phyloP scores from a whole-genome alignment of 768 basidiomycete genomes.

The Leccinum disarticulatum region DNA sequence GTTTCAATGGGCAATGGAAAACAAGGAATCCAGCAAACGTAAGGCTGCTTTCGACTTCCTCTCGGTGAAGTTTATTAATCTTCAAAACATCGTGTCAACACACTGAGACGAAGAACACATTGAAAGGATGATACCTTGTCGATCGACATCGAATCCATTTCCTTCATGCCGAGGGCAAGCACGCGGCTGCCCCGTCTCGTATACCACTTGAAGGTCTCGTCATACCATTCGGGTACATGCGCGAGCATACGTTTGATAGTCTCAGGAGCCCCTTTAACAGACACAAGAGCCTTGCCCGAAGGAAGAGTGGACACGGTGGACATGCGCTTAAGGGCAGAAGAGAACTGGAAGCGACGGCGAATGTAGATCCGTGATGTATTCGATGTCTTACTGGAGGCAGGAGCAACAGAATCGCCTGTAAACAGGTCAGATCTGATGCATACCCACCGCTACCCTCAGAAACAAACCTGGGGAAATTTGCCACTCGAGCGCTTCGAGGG shows the following conservation, averaged over 20 bases:
- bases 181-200: slow-evolving; percentile 93
- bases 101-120: not conserved
- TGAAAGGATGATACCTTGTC: slow-evolving; percentile 61
- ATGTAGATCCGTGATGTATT: slow-evolving; percentile 67
- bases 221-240: slow-evolving; percentile 74
- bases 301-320: slow-evolving; percentile 77
- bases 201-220: slow-evolving; percentile 93
- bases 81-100: slow-evolving; percentile 28
- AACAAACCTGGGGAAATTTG: slow-evolving; percentile 62
- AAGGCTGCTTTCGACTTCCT: slow-evolving; percentile 75
- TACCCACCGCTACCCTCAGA: not conserved
- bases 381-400: slow-evolving; percentile 48
- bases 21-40: slow-evolving; percentile 95
- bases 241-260: slow-evolving; percentile 89
- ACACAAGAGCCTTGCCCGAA: slow-evolving; percentile 57
- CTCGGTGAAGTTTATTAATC: slow-evolving; percentile 88
- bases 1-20: slow-evolving; percentile 97
- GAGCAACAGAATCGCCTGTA: slow-evolving; percentile 65
- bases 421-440: slow-evolving; percentile 1
- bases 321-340: slow-evolving; percentile 97
- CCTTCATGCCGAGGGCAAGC: slow-evolving; percentile 86
- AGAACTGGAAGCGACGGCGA: slow-evolving; percentile 95
- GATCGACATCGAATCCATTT: slow-evolving; percentile 63
- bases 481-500: slow-evolving; percentile 90
- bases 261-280: slow-evolving; percentile 97